Evolutionary conservation across 441 rosid genomes (phyloP).

Genomic region (Corymbia citriodora): DNA sequence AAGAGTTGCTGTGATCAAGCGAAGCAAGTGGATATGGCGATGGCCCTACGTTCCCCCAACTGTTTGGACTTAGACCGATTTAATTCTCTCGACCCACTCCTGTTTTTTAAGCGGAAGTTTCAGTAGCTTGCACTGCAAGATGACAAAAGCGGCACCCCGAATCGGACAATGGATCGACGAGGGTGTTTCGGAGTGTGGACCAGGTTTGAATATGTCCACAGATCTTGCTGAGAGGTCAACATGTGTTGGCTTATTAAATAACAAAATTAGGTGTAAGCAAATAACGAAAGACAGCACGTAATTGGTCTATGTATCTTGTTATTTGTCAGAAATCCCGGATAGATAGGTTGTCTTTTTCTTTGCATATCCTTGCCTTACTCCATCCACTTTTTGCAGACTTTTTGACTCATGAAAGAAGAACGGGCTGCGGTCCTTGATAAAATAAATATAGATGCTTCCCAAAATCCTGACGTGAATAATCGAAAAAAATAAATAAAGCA

Average conservation of each 20-base stretch:
- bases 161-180: not conserved
- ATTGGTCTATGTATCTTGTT: not conserved
- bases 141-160: not conserved
- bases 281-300: not conserved
- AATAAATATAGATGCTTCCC: not conserved
- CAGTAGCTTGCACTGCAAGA: not conserved
- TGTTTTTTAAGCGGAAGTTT: not conserved
- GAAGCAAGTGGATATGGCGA: not conserved
- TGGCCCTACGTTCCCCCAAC: not conserved
- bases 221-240: not conserved
- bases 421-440: not conserved
- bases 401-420: not conserved
- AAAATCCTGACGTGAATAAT: not conserved
- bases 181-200: not conserved
- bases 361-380: not conserved
- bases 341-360: not conserved
- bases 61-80: not conserved
- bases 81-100: not conserved
- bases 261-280: not conserved
- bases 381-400: not conserved
- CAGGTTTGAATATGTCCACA: not conserved
- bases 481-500: not conserved
- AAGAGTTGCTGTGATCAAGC: not conserved
- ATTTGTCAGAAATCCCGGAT: not conserved
- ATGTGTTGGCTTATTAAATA: not conserved